Evolutionary conservation across 345 rosid species (phyloP).

Genomic region (Mallotus nudiflorus): DNA sequence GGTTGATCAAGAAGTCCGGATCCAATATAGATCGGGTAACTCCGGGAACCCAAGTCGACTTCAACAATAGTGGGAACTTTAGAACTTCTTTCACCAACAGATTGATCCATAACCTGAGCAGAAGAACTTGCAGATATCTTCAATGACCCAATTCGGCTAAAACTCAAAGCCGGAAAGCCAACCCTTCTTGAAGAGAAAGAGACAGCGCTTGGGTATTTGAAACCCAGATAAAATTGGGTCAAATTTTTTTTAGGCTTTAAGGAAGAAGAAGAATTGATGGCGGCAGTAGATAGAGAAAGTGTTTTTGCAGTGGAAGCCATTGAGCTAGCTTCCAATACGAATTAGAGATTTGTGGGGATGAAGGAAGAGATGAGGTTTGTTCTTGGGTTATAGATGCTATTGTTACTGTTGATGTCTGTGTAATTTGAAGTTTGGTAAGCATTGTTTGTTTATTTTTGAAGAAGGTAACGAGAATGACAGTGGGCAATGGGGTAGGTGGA

Average conservation of each 20-base stretch:
- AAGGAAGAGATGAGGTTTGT: no score
- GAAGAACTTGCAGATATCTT: slow-evolving; percentile 50
- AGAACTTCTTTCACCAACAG: slow-evolving; percentile 39
- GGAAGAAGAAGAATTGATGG: slow-evolving; percentile 10
- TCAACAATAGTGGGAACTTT: slow-evolving; percentile 63
- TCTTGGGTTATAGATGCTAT: no score
- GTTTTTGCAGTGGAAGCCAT: slow-evolving; percentile 61
- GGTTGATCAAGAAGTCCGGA: slow-evolving; percentile 82
- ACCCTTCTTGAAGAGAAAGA: slow-evolving; percentile 35
- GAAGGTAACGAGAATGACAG: slow-evolving; percentile 10
- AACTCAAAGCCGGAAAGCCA: slow-evolving; percentile 24
- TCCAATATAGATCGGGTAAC: slow-evolving; percentile 95
- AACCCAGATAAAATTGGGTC: slow-evolving; percentile 23
- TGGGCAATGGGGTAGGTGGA: slow-evolving; percentile 18
- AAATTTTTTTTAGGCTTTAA: slow-evolving; percentile 19
- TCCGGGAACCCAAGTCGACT: slow-evolving; percentile 86
- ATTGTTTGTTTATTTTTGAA: slow-evolving; percentile 13
- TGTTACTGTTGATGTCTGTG: no score
- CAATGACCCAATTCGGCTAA: slow-evolving; percentile 11
- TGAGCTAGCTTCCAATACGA: slow-evolving; percentile 18
- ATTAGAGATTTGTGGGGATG: neutral
- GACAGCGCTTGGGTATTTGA: slow-evolving; percentile 29
- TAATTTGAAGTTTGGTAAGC: slow-evolving; percentile 21
- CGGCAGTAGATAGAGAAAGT: slow-evolving; percentile 48
- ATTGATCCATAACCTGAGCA: slow-evolving; percentile 63